Percentiles rank a stretch among this genome's conserved stretches.
phyloP scores from a whole-genome alignment of 1,139 yeast genomes.

The Diutina pseudorugosa region DNA sequence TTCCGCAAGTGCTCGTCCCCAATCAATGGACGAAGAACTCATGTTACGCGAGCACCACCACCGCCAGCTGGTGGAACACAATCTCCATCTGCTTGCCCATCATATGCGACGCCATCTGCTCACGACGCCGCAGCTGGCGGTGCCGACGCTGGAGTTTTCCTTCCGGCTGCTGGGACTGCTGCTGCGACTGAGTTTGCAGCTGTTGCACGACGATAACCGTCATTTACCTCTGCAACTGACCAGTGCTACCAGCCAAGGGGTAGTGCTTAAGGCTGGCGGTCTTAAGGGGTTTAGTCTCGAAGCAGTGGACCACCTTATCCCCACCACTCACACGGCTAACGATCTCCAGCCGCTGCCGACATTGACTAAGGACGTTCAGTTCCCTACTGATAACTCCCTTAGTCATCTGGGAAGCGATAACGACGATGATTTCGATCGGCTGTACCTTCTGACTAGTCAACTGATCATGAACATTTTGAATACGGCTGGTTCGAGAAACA shows the following conservation, averaged over 20 bases:
- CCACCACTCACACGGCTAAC: conserved; percentile 8
- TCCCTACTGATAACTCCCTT: neutral
- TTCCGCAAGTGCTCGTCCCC: neutral
- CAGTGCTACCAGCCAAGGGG: conserved; percentile 12
- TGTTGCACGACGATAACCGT: conserved; percentile 26
- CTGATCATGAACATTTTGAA: conserved; percentile 30
- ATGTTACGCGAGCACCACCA: neutral
- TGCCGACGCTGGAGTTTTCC: conserved; percentile 19
- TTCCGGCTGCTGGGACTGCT: conserved; percentile 29
- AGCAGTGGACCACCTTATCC: conserved; percentile 24
- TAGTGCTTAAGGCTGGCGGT: conserved; percentile 30
- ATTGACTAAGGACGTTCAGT: neutral
- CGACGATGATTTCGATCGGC: conserved; percentile 20
- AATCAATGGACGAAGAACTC: neutral
- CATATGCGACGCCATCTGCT: conserved; percentile 14
- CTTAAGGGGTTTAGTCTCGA: conserved; percentile 33
- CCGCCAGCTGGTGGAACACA: conserved; percentile 9
- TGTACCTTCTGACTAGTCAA: conserved; percentile 29
- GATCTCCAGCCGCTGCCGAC: conserved; percentile 5
- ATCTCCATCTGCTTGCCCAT: conserved; percentile 25
- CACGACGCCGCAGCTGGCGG: neutral
- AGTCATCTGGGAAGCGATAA: conserved; percentile 7
- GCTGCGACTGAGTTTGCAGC: conserved; percentile 33
- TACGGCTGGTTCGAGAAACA: conserved; percentile 3
- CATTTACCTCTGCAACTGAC: conserved; percentile 15